Evolutionary conservation across 2,329 filamentous ascomycete genomes (phyloP).

Genomic region (Trichophyton mentagrophytes): DNA sequence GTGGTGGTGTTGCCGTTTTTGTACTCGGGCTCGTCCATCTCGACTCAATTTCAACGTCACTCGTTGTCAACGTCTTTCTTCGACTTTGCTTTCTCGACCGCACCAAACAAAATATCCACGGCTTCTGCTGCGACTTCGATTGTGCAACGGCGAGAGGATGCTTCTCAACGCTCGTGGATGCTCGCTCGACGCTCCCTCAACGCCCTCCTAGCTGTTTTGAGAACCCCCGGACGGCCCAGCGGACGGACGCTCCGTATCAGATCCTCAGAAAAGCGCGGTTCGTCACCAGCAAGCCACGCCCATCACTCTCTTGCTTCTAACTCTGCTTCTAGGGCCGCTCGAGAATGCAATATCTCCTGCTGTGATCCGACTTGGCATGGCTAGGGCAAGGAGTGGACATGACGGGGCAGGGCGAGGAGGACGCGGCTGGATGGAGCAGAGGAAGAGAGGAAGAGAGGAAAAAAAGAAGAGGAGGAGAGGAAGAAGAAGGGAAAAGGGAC

Average conservation of each 20-base stretch:
- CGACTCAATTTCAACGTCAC: no score
- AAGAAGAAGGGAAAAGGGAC: not conserved
- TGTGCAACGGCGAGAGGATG: not conserved
- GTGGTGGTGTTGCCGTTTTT: constrained; percentile 4
- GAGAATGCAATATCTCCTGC: not conserved
- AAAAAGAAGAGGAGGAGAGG: not conserved
- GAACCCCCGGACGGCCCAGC: not conserved
- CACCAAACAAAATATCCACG: no score
- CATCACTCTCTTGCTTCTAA: not conserved
- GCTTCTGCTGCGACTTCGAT: not conserved
- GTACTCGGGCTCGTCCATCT: not conserved
- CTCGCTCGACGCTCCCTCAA: not conserved
- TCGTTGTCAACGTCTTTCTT: not conserved
- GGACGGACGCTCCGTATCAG: not conserved
- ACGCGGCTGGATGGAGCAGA: not conserved
- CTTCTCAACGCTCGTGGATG: not conserved
- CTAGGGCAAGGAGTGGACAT: not conserved
- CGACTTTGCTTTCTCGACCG: not conserved
- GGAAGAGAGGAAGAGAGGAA: not conserved
- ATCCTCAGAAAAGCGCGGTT: not conserved
- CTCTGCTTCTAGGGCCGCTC: not conserved
- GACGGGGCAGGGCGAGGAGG: not conserved
- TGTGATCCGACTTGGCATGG: constrained; percentile 4
- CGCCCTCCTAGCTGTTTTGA: not conserved
- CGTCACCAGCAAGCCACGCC: not conserved